Conservation (phyloP, 2,329 filamentous ascomycete genomes). For the Trichoderma citrinoviride region DNA sequence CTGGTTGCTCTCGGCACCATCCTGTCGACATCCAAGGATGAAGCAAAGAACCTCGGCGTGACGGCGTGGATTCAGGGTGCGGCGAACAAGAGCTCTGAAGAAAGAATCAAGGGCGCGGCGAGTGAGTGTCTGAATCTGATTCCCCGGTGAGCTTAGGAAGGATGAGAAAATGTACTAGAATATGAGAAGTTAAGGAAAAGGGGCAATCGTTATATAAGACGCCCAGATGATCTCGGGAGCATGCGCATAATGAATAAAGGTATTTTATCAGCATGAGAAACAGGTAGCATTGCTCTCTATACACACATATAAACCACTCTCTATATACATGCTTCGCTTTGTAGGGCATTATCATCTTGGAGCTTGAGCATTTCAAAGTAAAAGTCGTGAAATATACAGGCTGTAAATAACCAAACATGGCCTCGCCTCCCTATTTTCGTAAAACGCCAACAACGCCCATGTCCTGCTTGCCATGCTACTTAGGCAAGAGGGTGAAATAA, state of each 20-base stretch:
- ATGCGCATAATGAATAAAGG: background rate
- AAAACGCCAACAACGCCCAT: slow-evolving; percentile 16
- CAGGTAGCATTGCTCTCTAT: background rate
- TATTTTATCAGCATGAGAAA: background rate
- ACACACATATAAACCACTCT: background rate
- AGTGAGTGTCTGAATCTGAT: slow-evolving; percentile 45
- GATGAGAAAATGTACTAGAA: background rate
- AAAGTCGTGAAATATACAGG: background rate
- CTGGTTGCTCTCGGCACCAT: slow-evolving; percentile 78
- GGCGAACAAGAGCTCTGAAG: slow-evolving; percentile 45
- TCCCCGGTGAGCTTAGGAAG: background rate
- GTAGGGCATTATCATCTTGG: background rate
- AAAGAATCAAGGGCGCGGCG: slow-evolving; percentile 47
- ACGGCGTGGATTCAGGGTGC: slow-evolving; percentile 43
- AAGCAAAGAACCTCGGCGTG: slow-evolving; percentile 43
- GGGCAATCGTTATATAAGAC: slow-evolving; percentile 1
- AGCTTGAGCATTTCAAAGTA: background rate
- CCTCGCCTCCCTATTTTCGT: background rate
- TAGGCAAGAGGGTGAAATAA: background rate
- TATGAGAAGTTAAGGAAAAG: background rate
- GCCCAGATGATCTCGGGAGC: slow-evolving; percentile 1
- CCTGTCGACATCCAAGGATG: slow-evolving; percentile 53
- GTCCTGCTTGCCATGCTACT: background rate
- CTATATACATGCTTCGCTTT: slow-evolving; percentile 4
- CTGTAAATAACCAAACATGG: background rate